Evolutionary conservation across 2,329 filamentous ascomycete species (phyloP).

Genomic region (Pseudogymnoascus sp.): DNA sequence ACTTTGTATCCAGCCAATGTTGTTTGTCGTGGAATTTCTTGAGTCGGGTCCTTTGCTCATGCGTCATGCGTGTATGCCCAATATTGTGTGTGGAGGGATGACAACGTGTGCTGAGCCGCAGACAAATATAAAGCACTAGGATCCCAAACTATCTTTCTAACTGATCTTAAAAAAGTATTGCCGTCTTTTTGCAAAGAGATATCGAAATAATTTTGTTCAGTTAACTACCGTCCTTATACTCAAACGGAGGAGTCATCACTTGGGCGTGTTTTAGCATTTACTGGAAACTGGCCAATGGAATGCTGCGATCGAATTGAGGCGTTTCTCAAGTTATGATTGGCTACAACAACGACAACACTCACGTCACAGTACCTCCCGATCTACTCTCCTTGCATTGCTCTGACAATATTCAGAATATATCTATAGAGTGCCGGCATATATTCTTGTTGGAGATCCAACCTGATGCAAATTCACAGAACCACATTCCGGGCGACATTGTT

Average conservation of each 20-base stretch:
- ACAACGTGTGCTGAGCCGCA: neutral
- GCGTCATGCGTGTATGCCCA: conserved; percentile 4
- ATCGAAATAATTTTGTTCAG: neutral
- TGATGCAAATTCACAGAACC: neutral
- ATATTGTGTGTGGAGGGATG: conserved; percentile 1
- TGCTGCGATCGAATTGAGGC: neutral
- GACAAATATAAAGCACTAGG: neutral
- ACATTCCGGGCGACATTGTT: conserved; percentile 3
- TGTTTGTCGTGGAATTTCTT: neutral
- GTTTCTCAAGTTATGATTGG: neutral
- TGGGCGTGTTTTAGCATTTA: neutral
- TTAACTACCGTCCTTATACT: neutral
- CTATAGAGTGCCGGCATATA: neutral
- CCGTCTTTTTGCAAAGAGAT: neutral
- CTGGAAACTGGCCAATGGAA: neutral
- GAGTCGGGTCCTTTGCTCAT: conserved; percentile 1
- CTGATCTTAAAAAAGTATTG: neutral
- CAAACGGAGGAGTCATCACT: neutral
- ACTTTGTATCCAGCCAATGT: neutral
- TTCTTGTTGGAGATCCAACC: neutral
- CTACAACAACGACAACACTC: neutral
- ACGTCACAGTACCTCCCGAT: conserved; percentile 3
- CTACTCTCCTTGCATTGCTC: neutral
- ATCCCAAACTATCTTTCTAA: neutral
- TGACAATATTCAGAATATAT: conserved; percentile 4